phyloP scores from a whole-genome alignment of 768 basidiomycete genomes.

The Lentinus brumalis region DNA sequence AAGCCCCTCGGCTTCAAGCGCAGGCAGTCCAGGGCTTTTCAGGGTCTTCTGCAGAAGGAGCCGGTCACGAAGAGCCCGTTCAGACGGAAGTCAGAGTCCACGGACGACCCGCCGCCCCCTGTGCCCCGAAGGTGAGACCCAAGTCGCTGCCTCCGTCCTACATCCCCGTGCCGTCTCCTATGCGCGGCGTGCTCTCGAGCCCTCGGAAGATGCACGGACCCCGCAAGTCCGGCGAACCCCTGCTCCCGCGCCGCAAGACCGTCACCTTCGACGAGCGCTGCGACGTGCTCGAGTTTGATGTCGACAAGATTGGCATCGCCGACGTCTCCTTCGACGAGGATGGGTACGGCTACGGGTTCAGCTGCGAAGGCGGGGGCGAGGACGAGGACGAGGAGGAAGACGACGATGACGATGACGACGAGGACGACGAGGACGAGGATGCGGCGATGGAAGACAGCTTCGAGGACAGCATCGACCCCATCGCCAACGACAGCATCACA shows the following conservation, averaged over 20 bases:
- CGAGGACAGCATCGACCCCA: constrained; percentile 33
- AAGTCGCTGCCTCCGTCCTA: constrained; percentile 4
- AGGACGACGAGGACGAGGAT: constrained; percentile 14
- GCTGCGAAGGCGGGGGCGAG: constrained; percentile 9
- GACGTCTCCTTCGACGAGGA: constrained; percentile 48
- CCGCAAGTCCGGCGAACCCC: constrained; percentile 48
- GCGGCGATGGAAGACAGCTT: constrained; percentile 19
- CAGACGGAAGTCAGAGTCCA: constrained; percentile 33
- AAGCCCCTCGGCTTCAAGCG: constrained; percentile 72
- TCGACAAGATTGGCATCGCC: constrained; percentile 49
- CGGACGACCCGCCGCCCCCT: constrained; percentile 26
- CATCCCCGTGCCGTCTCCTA: constrained; percentile 25
- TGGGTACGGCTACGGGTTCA: constrained; percentile 30
- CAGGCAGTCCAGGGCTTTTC: constrained; percentile 73
- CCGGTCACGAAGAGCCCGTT: constrained; percentile 86
- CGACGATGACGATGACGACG: no score
- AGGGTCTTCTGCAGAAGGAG: constrained; percentile 72
- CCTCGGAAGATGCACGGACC: constrained; percentile 73
- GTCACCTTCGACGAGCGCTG: constrained; percentile 81
- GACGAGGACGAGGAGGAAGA: no score
- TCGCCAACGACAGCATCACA: constrained; percentile 62
- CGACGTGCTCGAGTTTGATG: constrained; percentile 81
- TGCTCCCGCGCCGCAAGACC: constrained; percentile 63
- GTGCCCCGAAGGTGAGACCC: constrained; percentile 24
- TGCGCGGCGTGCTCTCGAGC: constrained; percentile 27